These are phyloP conservation scores for Cyamopsis tetragonoloba DNA, from an alignment of 306 rosid genomes.

Conservation along the genomic window DNA sequence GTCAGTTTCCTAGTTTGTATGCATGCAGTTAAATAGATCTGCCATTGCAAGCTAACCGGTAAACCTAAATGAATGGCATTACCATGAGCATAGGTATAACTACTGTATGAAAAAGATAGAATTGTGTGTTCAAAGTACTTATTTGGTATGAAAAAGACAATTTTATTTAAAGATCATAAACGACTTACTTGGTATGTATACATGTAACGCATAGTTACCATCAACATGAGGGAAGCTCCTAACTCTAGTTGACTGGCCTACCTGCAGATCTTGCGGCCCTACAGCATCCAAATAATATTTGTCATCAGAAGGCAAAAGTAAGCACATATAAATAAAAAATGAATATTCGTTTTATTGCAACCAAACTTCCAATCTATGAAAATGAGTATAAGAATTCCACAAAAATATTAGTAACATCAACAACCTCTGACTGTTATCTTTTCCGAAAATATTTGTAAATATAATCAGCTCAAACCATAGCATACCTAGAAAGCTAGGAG, in stretches of 20 bases:
- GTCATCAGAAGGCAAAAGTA: not conserved
- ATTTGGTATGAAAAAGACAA: too few relatives aligned
- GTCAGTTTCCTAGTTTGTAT: not conserved
- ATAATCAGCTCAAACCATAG: not conserved
- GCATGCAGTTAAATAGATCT: not conserved
- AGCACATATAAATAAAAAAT: not conserved
- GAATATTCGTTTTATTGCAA: not conserved
- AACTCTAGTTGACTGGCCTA: conserved; percentile 52
- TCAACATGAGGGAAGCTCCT: conserved; percentile 81
- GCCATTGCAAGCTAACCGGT: not conserved
- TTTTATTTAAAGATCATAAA: not conserved
- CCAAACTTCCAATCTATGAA: conserved; percentile 1
- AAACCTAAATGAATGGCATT: not conserved
- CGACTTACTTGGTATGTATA: conserved; percentile 77
- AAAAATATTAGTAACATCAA: not conserved
- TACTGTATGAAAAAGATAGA: not conserved
- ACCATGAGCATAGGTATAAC: not conserved
- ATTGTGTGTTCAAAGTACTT: not conserved
- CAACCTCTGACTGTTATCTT: too few relatives aligned
- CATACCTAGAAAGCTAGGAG: conserved; percentile 51
- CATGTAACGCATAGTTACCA: conserved; percentile 79
- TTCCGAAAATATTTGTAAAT: too few relatives aligned
- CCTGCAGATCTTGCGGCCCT: conserved; percentile 42
- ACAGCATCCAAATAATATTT: conserved; percentile 34
- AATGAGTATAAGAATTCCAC: not conserved